Conservation (phyloP, 106 monocot species). For the Dendrobium catenatum region DNA sequence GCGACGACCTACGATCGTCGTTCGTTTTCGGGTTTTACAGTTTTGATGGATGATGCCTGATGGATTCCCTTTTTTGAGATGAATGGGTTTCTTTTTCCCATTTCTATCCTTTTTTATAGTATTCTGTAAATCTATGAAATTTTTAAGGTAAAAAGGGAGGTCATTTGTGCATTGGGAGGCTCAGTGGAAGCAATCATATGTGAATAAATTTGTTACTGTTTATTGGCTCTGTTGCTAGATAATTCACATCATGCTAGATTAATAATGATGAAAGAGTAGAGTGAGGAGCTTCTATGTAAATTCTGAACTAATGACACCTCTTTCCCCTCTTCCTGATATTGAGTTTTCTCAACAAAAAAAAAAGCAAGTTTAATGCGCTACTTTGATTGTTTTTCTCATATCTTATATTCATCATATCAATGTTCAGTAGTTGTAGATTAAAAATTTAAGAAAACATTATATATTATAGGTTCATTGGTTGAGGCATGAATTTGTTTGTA, state of each 20-base stretch:
- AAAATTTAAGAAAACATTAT: neutral
- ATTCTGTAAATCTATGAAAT: neutral
- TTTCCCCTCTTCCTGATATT: neutral
- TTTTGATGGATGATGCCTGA: neutral
- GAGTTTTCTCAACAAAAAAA: neutral
- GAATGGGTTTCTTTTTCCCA: neutral
- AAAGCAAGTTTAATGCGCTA: neutral
- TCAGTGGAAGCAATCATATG: neutral
- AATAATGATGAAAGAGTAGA: too few species aligned
- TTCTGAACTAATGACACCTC: neutral
- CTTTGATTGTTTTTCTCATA: neutral
- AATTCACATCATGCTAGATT: neutral
- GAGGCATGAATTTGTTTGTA: neutral
- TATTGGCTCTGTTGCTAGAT: neutral
- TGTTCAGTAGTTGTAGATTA: neutral
- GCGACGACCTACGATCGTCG: too few species aligned
- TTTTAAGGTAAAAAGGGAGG: neutral
- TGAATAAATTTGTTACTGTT: neutral
- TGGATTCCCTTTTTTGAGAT: neutral
- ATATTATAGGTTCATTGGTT: neutral
- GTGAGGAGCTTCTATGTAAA: too few species aligned
- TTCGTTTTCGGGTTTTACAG: too few species aligned
- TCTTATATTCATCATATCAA: neutral
- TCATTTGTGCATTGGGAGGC: neutral
- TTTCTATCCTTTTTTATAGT: neutral